Evolutionary conservation across 805 yeast species (phyloP), one percentile per base, ranked within the genome.

Genomic region (Saturnispora silvae): DNA sequence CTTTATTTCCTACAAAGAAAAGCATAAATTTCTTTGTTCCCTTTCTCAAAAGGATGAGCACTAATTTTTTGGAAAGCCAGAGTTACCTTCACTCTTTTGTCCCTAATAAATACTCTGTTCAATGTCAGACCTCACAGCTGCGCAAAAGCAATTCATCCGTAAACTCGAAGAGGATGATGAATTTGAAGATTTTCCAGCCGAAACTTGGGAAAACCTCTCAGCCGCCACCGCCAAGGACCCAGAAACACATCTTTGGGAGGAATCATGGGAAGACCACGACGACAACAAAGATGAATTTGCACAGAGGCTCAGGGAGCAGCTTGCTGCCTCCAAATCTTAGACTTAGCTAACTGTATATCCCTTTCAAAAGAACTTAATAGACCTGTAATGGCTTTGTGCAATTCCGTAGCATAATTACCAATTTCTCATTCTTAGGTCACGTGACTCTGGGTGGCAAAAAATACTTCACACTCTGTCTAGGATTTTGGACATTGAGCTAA

Each of bases 221-320:
- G 56, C 74, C 45, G 67, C 69, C 43, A 54, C 68, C 49, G 9
- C 14, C 7, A 63, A 66, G 47, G 65, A n/a, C 7, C 7, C 72
- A 46, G 70, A 71, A 57, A 60, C 72, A 49, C 69, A 75, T 44
- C 71, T 87, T 36, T 87, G 97, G 96, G 95, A 87, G 49, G 96
- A 87, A 59, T 89, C 85, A 56, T 89, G 98, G 98, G 96, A 82
- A 48, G 94, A 89, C 56, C 95, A 86, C 44, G 96, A 87, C 51
- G 82, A 79, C 41, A 92, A 83, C 42, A 46, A 46, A 16, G 96
- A 87, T 52, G 85, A 84, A 46, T 92, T 89, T 61, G 75, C 92
- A 30, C 70, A 68, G 44, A 77, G 72, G 49, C 67, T 89, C 54
- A 76, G 77, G 71, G 65, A 60, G 40, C 77, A 37, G 24, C 27